These are phyloP conservation scores for Penicillium tannophilum DNA, from an alignment of 495 filamentous ascomycete genomes.

Conservation along the genomic window DNA sequence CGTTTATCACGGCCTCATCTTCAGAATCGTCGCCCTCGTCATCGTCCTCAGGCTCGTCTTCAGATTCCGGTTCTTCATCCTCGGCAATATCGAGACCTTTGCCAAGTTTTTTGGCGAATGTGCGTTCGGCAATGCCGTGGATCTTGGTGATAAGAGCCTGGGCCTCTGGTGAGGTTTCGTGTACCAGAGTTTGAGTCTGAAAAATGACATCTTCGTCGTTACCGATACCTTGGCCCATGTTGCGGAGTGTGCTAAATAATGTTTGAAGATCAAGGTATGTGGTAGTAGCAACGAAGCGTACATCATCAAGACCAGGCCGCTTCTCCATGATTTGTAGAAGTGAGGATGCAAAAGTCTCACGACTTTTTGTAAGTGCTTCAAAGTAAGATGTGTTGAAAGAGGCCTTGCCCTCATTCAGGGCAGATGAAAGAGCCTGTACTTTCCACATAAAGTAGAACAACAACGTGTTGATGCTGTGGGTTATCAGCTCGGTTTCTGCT, in stretches of 20 bases:
- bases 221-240: conserved; percentile 39
- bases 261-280: conserved; percentile 77
- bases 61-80: conserved; percentile 62
- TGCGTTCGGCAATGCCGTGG: conserved; percentile 72
- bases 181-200: conserved; percentile 62
- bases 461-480: conserved; percentile 67
- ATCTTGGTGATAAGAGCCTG: conserved; percentile 68
- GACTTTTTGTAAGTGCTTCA: conserved; percentile 45
- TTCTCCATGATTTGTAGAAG: conserved; percentile 65
- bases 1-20: conserved; percentile 50
- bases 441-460: conserved; percentile 98
- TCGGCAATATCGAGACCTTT: conserved; percentile 67
- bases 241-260: conserved; percentile 73
- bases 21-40: conserved; percentile 61
- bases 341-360: conserved; percentile 56
- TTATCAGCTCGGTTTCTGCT: conserved; percentile 74
- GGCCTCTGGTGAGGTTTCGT: conserved; percentile 59
- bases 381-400: conserved; percentile 56
- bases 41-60: conserved; percentile 54
- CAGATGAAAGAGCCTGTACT: conserved; percentile 52
- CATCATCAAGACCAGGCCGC: conserved; percentile 64
- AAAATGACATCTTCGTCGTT: conserved; percentile 51
- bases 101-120: conserved; percentile 68
- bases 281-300: conserved; percentile 74
- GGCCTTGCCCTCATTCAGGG: conserved; percentile 40